Base-by-base conservation (phyloP, 148 eudicot genomes). In the Gaultheria prostrata region DNA sequence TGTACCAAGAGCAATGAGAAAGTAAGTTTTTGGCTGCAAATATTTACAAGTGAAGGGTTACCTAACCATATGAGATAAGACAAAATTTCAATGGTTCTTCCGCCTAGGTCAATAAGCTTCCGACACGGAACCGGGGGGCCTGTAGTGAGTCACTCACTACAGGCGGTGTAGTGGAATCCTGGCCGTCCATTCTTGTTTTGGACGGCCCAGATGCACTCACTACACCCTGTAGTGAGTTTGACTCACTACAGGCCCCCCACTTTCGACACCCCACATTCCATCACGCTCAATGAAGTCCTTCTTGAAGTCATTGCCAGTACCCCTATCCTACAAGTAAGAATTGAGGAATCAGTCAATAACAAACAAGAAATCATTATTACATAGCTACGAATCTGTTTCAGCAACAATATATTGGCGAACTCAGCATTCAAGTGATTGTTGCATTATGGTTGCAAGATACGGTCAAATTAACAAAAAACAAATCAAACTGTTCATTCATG, bases 51-150 rank as follows among this genome's bases (percentile, higher is more conserved):
- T 12, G 33, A 30, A 53, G 49, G 49, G 75, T 86, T 81, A 95
- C 98, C 98, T 92, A 91, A 92, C 93, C 51, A 95, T 91, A 82
- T 94, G 95, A 63, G 91, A 90, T 53, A 95, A 92, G 78, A 93
- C 95, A 85, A 94, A 95, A 83, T 91, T 95, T 88, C 98, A 65
- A 95, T 92, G 10, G 98, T 95, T 84, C 97, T 91, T 21, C 98
- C 92, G 78, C 98, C 98, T 81, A 95, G 84, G 80, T 94, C 98
- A 33, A 98, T 94, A 83, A 95, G 90, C n/a, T n/a, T n/a, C n/a
- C n/a, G n/a, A n/a, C n/a, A n/a, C n/a, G n/a, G n/a, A n/a, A n/a
- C n/a, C n/a, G n/a, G n/a, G n/a, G n/a, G n/a, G n/a, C n/a, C n/a
- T n/a, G n/a, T n/a, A n/a, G n/a, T n/a, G n/a, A n/a, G n/a, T n/a